These are phyloP conservation scores for Neocatenulostroma microsporum DNA, from an alignment of 2,329 filamentous ascomycete species.

Conservation along the genomic window DNA sequence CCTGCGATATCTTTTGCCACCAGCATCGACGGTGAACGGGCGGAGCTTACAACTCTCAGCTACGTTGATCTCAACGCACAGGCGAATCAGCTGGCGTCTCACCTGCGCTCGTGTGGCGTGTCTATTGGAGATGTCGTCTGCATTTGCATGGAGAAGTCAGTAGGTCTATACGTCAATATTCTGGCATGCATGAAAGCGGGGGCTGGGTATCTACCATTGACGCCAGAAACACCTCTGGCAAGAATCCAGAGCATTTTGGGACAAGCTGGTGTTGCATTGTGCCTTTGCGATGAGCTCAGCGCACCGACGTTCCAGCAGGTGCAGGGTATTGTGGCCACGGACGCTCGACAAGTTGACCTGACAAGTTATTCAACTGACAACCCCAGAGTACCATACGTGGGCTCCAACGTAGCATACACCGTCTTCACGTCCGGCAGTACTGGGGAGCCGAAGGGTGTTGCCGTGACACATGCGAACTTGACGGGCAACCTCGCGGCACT, in stretches of 20 bases:
- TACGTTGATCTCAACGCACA: constrained; percentile 57
- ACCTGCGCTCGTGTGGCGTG: constrained; percentile 44
- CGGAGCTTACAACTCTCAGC: constrained; percentile 43
- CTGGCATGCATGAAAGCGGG: constrained; percentile 67
- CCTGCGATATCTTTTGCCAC: constrained; percentile 59
- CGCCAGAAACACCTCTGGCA: constrained; percentile 60
- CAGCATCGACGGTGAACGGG: constrained; percentile 34
- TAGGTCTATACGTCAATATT: constrained; percentile 64
- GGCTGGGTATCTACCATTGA: constrained; percentile 70
- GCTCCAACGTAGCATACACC: constrained; percentile 56
- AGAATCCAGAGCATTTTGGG: constrained; percentile 55
- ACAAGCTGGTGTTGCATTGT: constrained; percentile 49
- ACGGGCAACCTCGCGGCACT: constrained; percentile 66
- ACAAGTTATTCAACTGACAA: constrained; percentile 31
- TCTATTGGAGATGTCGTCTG: constrained; percentile 55
- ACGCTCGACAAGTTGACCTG: constrained; percentile 28
- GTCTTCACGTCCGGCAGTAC: constrained; percentile 82
- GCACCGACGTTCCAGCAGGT: constrained; percentile 11
- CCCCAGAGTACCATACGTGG: constrained; percentile 31
- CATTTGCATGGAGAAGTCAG: constrained; percentile 69
- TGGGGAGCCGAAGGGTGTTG: constrained; percentile 69
- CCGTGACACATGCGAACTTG: constrained; percentile 68
- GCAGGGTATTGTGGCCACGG: constrained; percentile 12
- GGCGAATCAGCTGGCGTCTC: constrained; percentile 57
- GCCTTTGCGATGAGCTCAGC: constrained; percentile 33